Base-by-base conservation (phyloP, 78 protist genomes). In the Polysphondylium violaceum region DNA sequence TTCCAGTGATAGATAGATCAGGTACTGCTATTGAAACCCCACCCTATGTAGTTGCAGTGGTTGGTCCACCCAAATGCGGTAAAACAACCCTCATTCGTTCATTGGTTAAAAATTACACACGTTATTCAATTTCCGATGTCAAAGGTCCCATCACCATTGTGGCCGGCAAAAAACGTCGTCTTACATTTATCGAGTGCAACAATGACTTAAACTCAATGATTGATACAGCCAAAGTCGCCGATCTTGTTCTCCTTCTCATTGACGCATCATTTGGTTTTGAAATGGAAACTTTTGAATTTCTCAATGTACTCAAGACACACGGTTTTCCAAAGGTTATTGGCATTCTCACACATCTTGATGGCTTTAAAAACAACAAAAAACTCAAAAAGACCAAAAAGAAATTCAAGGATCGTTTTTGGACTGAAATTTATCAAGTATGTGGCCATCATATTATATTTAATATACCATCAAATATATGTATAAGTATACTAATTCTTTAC, bases 251-350 rank as follows among this genome's bases (percentile, higher is more conserved):
- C 17, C 72, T 99, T 2, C 8, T 99, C 38, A 88, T 99, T 41
- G 99, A 99, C 86, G 99, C 97, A 47, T 64, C 79, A 14, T 98
- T 74, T 76, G 99, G 99, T 51, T 98, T 99, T 41, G 99, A 98
- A 94, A 98, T 98, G 99, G 99, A 99, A 76, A 98, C 99, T 3
- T 99, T 99, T 55, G 99, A 99, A 92, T 98, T 99, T 72, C 90
- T 99, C 50, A 99, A 99, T 90, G 87, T 99, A 5, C 72, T 96
- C 35, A 98, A 99, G 69, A 88, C 73, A 27, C 99, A 98, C 68
- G 99, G 99, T 25, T 97, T 99, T 78, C 98, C 99, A 2, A 83
- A 85, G 17, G 86, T 99, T 55, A 96, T 99, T 87, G 99, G 99
- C 50, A 95, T 99, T 16, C 86, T 99, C 33, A 98, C 99, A n/a